These are phyloP conservation scores for Pythium brachiatum DNA, from an alignment of 352 stramenopile genomes.

Conservation along the genomic window DNA sequence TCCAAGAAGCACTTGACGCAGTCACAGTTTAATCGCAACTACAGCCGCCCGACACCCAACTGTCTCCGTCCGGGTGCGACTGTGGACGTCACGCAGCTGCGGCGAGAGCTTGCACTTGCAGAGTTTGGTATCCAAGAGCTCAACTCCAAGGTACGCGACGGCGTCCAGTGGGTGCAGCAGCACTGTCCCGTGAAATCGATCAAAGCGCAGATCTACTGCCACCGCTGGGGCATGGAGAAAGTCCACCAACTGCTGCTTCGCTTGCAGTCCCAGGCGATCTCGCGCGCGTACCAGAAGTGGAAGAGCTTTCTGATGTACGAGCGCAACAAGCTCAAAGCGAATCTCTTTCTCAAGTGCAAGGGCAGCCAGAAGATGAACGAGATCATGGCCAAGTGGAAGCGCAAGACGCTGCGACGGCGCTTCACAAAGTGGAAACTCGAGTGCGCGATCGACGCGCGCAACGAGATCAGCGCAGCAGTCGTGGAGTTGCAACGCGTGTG, in stretches of 20 bases:
- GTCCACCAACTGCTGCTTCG: conserved; percentile 70
- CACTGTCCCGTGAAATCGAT: conserved; percentile 80
- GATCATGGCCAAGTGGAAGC: conserved; percentile 66
- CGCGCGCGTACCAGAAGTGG: conserved; percentile 73
- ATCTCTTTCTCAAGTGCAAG: conserved; percentile 85
- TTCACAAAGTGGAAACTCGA: conserved; percentile 54
- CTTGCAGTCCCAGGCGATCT: conserved; percentile 65
- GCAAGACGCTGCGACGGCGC: conserved; percentile 42
- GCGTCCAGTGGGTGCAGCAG: conserved; percentile 84
- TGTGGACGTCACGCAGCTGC: conserved; percentile 55
- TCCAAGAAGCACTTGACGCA: conserved; percentile 49
- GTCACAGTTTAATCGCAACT: conserved; percentile 45
- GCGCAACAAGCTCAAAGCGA: conserved; percentile 73
- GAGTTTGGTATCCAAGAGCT: conserved; percentile 78
- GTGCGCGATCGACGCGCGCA: conserved; percentile 43
- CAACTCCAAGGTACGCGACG: conserved; percentile 67
- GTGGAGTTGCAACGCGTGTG: conserved; percentile 71
- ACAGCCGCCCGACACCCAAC: conserved; percentile 47
- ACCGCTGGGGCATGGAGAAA: conserved; percentile 84
- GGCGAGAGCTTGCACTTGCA: conserved; percentile 72
- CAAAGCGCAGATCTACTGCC: conserved; percentile 82
- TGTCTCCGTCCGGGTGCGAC: conserved; percentile 52
- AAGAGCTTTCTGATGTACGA: conserved; percentile 60
- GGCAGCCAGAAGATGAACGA: conserved; percentile 61
- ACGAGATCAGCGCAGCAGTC: conserved; percentile 57